A percentile compares a stretch with the other conserved stretches of the same genome.
Conservation (phyloP, 345 rosid genomes). For the Hypericum perforatum region DNA sequence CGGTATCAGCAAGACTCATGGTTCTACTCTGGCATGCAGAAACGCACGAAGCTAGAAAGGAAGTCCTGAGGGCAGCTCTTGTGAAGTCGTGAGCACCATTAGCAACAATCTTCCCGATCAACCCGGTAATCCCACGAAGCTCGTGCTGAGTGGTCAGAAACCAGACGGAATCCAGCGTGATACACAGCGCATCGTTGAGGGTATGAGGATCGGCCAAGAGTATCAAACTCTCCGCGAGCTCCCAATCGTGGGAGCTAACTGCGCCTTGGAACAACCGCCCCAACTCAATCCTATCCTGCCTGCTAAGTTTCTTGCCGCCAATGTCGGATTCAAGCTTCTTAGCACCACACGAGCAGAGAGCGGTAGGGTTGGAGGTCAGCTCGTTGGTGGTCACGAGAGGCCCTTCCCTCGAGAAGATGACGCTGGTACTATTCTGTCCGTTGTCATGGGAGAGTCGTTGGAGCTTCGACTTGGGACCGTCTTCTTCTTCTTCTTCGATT, state of each 20-base stretch:
- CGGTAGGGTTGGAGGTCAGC: no score
- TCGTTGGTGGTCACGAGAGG: constrained; percentile 40
- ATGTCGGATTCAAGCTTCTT: constrained; percentile 42
- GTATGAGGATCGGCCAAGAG: constrained; percentile 69
- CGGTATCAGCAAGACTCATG: constrained; percentile 76
- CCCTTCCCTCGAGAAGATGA: constrained; percentile 56
- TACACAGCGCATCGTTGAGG: constrained; percentile 80
- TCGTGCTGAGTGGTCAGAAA: constrained; percentile 66
- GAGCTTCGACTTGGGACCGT: no score
- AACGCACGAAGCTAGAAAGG: constrained; percentile 92
- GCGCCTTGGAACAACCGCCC: constrained; percentile 74
- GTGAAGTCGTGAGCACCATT: constrained; percentile 92
- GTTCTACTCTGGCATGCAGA: constrained; percentile 86
- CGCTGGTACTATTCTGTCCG: constrained; percentile 11
- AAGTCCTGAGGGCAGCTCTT: constrained; percentile 93
- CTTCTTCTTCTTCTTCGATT: no score
- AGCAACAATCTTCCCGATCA: constrained; percentile 60
- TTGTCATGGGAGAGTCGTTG: no score
- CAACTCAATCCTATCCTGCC: constrained; percentile 67
- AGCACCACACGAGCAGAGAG: constrained; percentile 30
- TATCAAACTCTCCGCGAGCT: constrained; percentile 64
- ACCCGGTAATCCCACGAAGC: constrained; percentile 52
- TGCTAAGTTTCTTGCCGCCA: constrained; percentile 52
- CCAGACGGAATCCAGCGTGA: constrained; percentile 85
- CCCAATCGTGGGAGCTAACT: constrained; percentile 82